Percentiles rank a stretch among this genome's conserved stretches.
These are phyloP conservation scores for Ogataea angusta DNA, from an alignment of 805 yeast genomes.

Conservation along the genomic window DNA sequence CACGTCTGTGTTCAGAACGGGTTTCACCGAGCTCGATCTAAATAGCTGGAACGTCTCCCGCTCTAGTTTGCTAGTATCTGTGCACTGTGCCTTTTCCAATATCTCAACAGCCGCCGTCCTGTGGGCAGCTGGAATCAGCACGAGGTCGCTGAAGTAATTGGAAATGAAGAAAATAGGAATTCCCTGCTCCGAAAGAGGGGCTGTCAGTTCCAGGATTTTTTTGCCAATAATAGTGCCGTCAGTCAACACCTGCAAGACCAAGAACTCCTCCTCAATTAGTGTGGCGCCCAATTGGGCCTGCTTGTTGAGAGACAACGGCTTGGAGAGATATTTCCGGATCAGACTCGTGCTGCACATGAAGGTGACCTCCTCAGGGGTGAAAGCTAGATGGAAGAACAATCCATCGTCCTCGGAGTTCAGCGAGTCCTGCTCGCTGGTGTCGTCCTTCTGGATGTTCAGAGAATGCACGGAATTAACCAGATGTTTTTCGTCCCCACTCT, in stretches of 20 bases:
- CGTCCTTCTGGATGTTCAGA: slow-evolving; percentile 9
- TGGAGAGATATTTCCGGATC: slow-evolving; percentile 38
- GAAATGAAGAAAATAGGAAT: slow-evolving; percentile 60
- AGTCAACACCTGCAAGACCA: slow-evolving; percentile 56
- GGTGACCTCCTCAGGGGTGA: slow-evolving; percentile 62
- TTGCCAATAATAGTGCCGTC: slow-evolving; percentile 55
- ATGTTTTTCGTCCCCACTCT: slow-evolving; percentile 3
- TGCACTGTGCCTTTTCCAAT: slow-evolving; percentile 29
- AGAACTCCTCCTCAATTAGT: slow-evolving; percentile 42
- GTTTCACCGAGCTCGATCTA: slow-evolving; percentile 38
- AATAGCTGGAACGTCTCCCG: slow-evolving; percentile 36
- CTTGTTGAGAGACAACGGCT: slow-evolving; percentile 34
- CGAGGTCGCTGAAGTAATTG: slow-evolving; percentile 62
- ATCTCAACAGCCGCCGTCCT: slow-evolving; percentile 44
- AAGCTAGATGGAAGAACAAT: slow-evolving; percentile 56
- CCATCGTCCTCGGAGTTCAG: slow-evolving; percentile 36
- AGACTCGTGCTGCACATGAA: slow-evolving; percentile 46
- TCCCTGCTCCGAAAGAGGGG: slow-evolving; percentile 53
- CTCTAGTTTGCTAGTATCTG: slow-evolving; percentile 27
- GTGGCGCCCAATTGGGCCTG: slow-evolving; percentile 32
- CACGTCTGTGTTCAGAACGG: slow-evolving; percentile 38
- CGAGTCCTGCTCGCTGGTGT: slow-evolving; percentile 7
- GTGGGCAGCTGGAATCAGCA: slow-evolving; percentile 49
- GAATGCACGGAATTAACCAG: slow-evolving; percentile 18
- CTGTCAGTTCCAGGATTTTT: slow-evolving; percentile 53